Conservation (phyloP, 192 early-diverging fungal genomes). For the Backusella sp. region DNA sequence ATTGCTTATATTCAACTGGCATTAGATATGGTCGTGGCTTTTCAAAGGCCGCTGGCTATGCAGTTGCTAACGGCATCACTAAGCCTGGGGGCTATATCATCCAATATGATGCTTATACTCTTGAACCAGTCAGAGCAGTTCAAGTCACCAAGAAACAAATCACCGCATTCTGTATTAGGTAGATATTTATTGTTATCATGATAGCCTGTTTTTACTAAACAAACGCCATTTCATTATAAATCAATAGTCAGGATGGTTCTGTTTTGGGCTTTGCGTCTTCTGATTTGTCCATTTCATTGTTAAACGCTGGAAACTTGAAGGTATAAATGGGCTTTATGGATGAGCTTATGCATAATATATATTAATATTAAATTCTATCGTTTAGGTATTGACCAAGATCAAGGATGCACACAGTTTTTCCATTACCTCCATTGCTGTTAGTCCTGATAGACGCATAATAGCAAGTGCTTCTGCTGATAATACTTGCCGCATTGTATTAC, state of each 20-base stretch:
- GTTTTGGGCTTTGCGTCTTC: constrained; percentile 72
- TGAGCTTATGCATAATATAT: background rate
- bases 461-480: constrained; percentile 85
- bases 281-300: constrained; percentile 68
- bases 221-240: constrained; percentile 13
- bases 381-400: constrained; percentile 56
- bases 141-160: constrained; percentile 56
- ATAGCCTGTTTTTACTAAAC: background rate
- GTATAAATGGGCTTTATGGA: constrained; percentile 1
- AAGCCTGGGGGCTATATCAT: constrained; percentile 56
- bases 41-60: constrained; percentile 57
- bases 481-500: constrained; percentile 53
- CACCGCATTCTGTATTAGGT: constrained; percentile 69
- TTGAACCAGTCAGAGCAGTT: constrained; percentile 49
- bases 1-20: no score
- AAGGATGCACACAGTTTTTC: constrained; percentile 78
- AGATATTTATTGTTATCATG: background rate
- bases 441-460: constrained; percentile 57
- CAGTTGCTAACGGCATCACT: constrained; percentile 60
- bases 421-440: constrained; percentile 76
- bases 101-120: constrained; percentile 58
- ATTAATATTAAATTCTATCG: background rate
- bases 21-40: constrained; percentile 58
- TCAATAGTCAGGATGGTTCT: constrained; percentile 61
- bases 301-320: constrained; percentile 49